Evolutionary conservation across 768 basidiomycete genomes (phyloP).

Genomic region (Podaxis rugospora): DNA sequence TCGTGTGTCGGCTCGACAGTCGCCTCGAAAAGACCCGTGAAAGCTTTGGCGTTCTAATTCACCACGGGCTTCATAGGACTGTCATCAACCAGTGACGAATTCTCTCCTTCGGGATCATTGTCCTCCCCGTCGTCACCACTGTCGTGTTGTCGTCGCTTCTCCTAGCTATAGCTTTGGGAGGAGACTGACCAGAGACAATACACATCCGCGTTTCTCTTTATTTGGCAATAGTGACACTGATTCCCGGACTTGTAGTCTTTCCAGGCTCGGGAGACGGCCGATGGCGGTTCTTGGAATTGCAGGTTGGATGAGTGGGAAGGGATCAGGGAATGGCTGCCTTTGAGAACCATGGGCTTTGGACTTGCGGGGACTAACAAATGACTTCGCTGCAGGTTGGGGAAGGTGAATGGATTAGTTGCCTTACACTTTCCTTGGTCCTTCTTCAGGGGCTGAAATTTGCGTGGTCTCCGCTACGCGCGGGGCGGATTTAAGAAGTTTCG

Average conservation of each 20-base stretch:
- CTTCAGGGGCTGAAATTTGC: constrained; percentile 74
- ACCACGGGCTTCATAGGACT: constrained; percentile 64
- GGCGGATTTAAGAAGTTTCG: constrained; percentile 38
- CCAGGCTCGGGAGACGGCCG: constrained; percentile 62
- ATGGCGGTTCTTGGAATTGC: constrained; percentile 22
- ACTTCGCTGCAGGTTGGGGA: constrained; percentile 30
- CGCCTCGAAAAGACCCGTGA: constrained; percentile 65
- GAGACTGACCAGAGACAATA: constrained; percentile 35
- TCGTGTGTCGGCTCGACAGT: constrained; percentile 6
- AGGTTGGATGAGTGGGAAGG: constrained; percentile 31
- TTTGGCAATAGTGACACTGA: constrained; percentile 82
- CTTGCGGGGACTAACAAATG: constrained; percentile 40
- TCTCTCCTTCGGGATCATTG: constrained; percentile 24
- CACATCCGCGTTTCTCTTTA: constrained; percentile 68
- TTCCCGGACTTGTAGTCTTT: constrained; percentile 77
- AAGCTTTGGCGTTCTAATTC: constrained; percentile 49
- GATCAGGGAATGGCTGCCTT: constrained; percentile 28
- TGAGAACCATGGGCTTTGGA: constrained; percentile 22
- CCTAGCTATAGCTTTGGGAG: constrained; percentile 27
- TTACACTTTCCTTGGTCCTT: constrained; percentile 44
- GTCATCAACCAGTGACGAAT: constrained; percentile 58
- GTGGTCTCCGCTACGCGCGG: constrained; percentile 47
- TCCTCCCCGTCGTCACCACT: constrained; percentile 34
- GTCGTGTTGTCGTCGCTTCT: constrained; percentile 15
- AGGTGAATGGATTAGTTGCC: constrained; percentile 9